Evolutionary conservation across 768 basidiomycete genomes (phyloP), one percentile per base, ranked within the genome.

Genomic region (Lyophyllum decastes): DNA sequence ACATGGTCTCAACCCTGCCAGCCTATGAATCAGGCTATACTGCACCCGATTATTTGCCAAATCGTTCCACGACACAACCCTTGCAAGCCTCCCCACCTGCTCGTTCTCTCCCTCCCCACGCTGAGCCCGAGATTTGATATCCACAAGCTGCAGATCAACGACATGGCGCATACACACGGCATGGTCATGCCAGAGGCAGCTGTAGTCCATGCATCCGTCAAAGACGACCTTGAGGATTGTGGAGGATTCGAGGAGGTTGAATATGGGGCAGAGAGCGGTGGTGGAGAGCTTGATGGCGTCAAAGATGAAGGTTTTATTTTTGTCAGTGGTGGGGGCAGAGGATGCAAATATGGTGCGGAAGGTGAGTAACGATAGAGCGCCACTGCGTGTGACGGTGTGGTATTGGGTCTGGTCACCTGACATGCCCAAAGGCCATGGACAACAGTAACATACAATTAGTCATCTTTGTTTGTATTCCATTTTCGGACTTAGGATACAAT

Each of bases 151-250:
- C 1, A 61, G 52, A 35, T 61, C 60, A 2, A 61, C 14, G 17
- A 57, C 52, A 34, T 53, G 52, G 8, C 17, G 19, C 16, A 61
- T 24, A 26, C 33, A 16, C 17, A 61, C 55, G 1, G 9, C 22
- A 24, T 52, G 9, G 43, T 61, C 55, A 4, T 61, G 55, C 8
- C 27, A 57, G 8, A 61, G 60, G 43, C 55, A 61, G 47, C 55
- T 61, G 19, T 35, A 61, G 45, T 61, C 60, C 35, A 48, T 61
- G 24, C 60, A 46, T 21, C 55, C 60, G 22, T 61, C 60, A 35
- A 49, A 61, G 2, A 61, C 52, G 25, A 57, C 43, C 43, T 61
- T 61, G 30, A 3, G 7, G 47, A 57, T 41, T 10, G 16, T n/a
- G 12, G 21, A 14, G 7, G 60, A 61, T 57, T 57, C 51, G 12